Percentiles rank a stretch among this genome's conserved stretches.
Conservation (phyloP, 2,329 filamentous ascomycete genomes). For the Dichotomopilus funicola region DNA sequence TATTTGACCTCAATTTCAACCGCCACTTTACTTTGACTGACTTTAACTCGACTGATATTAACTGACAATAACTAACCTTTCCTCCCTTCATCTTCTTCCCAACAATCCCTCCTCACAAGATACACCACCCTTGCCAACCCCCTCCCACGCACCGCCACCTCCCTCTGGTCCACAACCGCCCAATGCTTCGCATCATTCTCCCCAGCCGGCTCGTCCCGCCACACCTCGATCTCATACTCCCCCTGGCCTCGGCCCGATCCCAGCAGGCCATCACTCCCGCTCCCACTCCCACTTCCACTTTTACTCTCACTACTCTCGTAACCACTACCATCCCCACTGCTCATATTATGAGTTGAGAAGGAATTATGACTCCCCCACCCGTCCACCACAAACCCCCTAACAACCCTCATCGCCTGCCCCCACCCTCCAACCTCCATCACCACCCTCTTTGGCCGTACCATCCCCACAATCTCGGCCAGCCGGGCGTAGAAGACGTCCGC, state of each 20-base stretch:
- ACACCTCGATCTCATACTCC: conserved; percentile 52
- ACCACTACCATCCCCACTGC: neutral
- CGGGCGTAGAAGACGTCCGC: conserved; percentile 61
- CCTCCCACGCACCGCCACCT: conserved; percentile 38
- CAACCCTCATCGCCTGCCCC: conserved; percentile 60
- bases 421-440: conserved; percentile 68
- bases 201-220: conserved; percentile 50
- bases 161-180: conserved; percentile 16
- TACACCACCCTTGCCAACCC: conserved; percentile 43
- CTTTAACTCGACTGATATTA: no score
- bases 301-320: neutral
- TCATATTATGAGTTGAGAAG: neutral
- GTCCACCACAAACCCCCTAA: conserved; percentile 30
- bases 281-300: conserved; percentile 26
- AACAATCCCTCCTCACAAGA: neutral
- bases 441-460: conserved; percentile 46
- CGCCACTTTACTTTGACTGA: no score
- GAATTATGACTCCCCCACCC: neutral
- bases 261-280: conserved; percentile 17
- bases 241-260: neutral
- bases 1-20: no score
- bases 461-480: conserved; percentile 49
- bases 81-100: neutral
- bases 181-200: conserved; percentile 19
- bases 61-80: neutral